Evolutionary conservation across 129 eudicot genomes (phyloP), one percentile per base, ranked within the genome.

Genomic region (Kitagawia praeruptora): DNA sequence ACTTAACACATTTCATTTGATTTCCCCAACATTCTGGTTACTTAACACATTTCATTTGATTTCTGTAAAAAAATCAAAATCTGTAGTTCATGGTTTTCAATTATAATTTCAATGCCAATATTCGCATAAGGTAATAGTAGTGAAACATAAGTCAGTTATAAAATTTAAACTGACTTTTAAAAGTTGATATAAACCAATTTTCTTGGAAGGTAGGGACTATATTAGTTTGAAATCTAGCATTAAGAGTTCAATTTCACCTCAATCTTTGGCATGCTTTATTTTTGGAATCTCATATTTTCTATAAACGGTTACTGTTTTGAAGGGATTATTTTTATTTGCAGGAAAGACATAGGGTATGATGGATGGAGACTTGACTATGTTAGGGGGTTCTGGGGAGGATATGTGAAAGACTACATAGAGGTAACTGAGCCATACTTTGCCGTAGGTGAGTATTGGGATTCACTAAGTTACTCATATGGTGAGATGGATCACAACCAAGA

Each of bases 351-450:
- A 66, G 99, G 98, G 31, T 96, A 92, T 82, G 97, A 96, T 89
- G 99, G 98, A 64, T 96, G 97, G 97, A 90, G 99, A 82, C 91
- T 96, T 79, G 99, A 96, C 80, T 96, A 85, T 78, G 98, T 92
- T 45, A 70, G 99, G 53, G 99, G 99, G 27, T 96, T 92, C 85
- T 96, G 99, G 99, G 99, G 99, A 15, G 99, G 99, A 79, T 96
- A 96, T 87, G 98, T 96, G 34, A 96, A 96, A 86, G 99, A 96
- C 79, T 96, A 96, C 85, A 82, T 96, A 82, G 97, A 96, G 49
- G 89, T 87, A 64, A 92, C 85, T 69, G 87, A 83, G 48, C 99
- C 99, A 16, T 92, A 87, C 82, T 96, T 96, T 87, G 89, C 99
- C 4, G 98, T 96, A 8, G 99, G 99, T 4, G 99, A 96, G 84